Percentiles rank a stretch among this genome's conserved stretches.
Evolutionary conservation across 495 filamentous ascomycete species (phyloP).

Genomic region (Emericellopsis terricola): DNA sequence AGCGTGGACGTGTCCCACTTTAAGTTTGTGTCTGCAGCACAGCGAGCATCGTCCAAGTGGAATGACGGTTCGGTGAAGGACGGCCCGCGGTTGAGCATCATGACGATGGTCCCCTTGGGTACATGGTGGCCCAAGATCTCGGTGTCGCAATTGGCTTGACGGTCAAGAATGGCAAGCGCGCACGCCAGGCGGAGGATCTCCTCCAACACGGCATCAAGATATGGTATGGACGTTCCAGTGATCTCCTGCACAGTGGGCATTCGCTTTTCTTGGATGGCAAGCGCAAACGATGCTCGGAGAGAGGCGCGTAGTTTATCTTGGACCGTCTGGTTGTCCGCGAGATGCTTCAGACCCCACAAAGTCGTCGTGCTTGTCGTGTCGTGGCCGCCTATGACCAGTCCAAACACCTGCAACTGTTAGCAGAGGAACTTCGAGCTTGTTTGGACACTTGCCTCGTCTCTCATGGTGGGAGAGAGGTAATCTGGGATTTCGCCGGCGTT

Average conservation of each 20-base stretch:
- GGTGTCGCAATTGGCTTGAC: conserved; percentile 11
- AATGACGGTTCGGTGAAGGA: conserved; percentile 4
- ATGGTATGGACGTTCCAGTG: conserved; percentile 9
- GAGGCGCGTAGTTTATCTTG: conserved; percentile 11
- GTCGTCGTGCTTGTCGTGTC: conserved; percentile 8
- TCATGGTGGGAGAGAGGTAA: too few species aligned
- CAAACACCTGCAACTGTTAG: too few species aligned
- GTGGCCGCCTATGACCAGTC: conserved; percentile 10
- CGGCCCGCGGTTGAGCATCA: conserved; percentile 10
- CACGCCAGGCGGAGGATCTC: conserved; percentile 13
- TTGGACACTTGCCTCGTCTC: too few species aligned
- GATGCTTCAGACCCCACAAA: conserved; percentile 8
- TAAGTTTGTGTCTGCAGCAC: conserved; percentile 6
- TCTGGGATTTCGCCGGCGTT: conserved; percentile 8
- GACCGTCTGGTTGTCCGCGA: conserved; percentile 9
- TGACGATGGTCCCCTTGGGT: conserved; percentile 15
- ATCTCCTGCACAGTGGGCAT: conserved; percentile 11
- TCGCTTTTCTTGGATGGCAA: conserved; percentile 4
- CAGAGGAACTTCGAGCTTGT: too few species aligned
- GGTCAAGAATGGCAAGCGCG: conserved; percentile 5
- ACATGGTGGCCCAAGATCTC: conserved; percentile 12
- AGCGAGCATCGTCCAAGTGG: conserved; percentile 2
- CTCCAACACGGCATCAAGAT: conserved; percentile 19
- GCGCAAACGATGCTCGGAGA: conserved; percentile 7
- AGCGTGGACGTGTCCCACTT: conserved; percentile 1